Conservation (phyloP, 2,329 filamentous ascomycete genomes). For the Talaromyces sp. region DNA sequence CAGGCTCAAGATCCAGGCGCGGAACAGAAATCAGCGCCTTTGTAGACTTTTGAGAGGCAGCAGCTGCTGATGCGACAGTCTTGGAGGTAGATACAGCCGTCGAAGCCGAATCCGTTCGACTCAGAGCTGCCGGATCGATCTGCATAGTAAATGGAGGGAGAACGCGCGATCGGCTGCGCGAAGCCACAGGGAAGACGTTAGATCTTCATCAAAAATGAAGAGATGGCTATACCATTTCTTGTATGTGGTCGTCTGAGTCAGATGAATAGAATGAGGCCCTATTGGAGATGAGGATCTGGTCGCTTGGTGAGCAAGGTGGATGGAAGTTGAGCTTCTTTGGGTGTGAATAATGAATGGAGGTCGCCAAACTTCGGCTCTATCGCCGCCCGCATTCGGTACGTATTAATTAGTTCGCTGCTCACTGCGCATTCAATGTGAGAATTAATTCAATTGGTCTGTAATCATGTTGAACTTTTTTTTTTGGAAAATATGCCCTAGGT, state of each 20-base stretch:
- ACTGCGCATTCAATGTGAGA: not conserved
- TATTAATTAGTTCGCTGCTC: slow-evolving; percentile 4
- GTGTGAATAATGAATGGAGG: slow-evolving; percentile 25
- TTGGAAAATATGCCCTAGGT: not conserved
- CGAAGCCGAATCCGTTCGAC: slow-evolving; percentile 40
- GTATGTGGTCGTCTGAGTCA: not conserved
- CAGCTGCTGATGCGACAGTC: slow-evolving; percentile 26
- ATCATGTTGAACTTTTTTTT: not conserved
- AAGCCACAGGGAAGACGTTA: slow-evolving; percentile 35
- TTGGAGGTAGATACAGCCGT: slow-evolving; percentile 32
- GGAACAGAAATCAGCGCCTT: slow-evolving; percentile 54
- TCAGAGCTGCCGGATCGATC: slow-evolving; percentile 45
- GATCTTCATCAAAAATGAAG: slow-evolving; percentile 33
- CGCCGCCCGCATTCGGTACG: slow-evolving; percentile 17
- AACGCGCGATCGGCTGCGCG: slow-evolving; percentile 39
- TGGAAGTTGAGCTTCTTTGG: slow-evolving; percentile 3
- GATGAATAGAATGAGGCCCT: not conserved
- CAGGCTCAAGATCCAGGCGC: slow-evolving; percentile 60
- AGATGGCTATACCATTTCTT: slow-evolving; percentile 8
- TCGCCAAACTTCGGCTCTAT: slow-evolving; percentile 18
- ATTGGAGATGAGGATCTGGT: slow-evolving; percentile 26
- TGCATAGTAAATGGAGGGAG: slow-evolving; percentile 37
- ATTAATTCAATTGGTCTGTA: not conserved
- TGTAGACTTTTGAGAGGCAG: slow-evolving; percentile 45
- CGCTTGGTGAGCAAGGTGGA: slow-evolving; percentile 23